These are phyloP conservation scores for Blastobotrys petasosporus DNA, from an alignment of 1,139 yeast genomes.

Conservation along the genomic window DNA sequence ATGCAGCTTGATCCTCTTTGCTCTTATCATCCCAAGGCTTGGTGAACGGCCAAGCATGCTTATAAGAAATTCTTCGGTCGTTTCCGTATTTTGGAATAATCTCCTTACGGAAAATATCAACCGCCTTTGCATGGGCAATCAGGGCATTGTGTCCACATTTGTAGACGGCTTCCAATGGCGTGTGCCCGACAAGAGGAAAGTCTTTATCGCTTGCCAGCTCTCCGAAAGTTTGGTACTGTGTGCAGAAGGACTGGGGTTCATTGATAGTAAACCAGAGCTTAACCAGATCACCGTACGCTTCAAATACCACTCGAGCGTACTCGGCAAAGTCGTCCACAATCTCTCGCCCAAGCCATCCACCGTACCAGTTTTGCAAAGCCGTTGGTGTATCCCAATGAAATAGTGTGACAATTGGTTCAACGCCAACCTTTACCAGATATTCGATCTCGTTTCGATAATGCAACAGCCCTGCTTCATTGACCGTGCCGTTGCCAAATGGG, in stretches of 20 bases:
- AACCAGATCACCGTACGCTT: constrained; percentile 35
- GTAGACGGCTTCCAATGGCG: constrained; percentile 13
- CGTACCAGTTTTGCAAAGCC: constrained; percentile 25
- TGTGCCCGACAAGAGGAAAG: background rate
- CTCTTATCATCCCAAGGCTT: background rate
- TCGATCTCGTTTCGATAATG: constrained; percentile 33
- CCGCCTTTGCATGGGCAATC: constrained; percentile 31
- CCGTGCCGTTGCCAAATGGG: constrained; percentile 31
- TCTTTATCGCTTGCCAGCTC: constrained; percentile 9
- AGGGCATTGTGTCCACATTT: constrained; percentile 30
- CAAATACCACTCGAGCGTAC: constrained; percentile 34
- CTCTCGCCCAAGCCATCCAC: constrained; percentile 30
- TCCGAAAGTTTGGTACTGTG: constrained; percentile 3
- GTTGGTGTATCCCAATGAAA: constrained; percentile 31
- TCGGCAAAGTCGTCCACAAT: constrained; percentile 35
- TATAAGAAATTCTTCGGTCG: constrained; percentile 22
- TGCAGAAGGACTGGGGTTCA: constrained; percentile 29
- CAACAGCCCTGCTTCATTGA: constrained; percentile 30
- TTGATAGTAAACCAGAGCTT: constrained; percentile 35
- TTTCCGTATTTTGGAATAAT: constrained; percentile 27
- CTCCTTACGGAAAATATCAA: constrained; percentile 32
- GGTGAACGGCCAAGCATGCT: constrained; percentile 17
- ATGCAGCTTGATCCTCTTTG: constrained; percentile 24
- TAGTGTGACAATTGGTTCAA: constrained; percentile 32
- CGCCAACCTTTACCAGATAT: constrained; percentile 28